phyloP scores from a whole-genome alignment of 208 protist species.

The Leishmania tarentolae region DNA sequence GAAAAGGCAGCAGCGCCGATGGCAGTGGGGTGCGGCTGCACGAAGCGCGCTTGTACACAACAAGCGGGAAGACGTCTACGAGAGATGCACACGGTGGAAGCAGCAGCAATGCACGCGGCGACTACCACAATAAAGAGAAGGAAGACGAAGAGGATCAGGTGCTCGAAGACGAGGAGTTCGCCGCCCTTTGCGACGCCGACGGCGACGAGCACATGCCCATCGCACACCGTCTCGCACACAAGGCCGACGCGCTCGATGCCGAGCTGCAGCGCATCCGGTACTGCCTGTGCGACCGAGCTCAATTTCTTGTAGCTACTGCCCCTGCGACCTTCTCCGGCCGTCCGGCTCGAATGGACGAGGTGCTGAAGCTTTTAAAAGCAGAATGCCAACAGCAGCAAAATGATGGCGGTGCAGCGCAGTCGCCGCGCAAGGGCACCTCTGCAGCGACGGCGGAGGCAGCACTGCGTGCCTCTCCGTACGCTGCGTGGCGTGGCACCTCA shows the following conservation, averaged over 20 bases:
- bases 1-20: neutral
- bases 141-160: constrained; percentile 54
- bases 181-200: constrained; percentile 36
- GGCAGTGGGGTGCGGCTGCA: constrained; percentile 1
- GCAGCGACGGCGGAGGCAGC: constrained; percentile 12
- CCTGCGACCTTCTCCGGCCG: constrained; percentile 45
- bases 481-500: constrained; percentile 13
- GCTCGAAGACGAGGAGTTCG: constrained; percentile 84
- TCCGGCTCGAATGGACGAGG: constrained; percentile 43
- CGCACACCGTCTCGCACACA: constrained; percentile 46
- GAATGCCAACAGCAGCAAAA: neutral
- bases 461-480: constrained; percentile 22
- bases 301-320: constrained; percentile 58
- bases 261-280: constrained; percentile 70
- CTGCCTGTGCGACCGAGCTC: constrained; percentile 52
- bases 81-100: neutral
- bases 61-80: neutral
- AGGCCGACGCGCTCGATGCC: constrained; percentile 60
- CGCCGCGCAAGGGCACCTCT: neutral
- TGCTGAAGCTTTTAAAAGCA: constrained; percentile 22
- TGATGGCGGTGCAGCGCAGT: neutral
- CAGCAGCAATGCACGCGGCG: neutral
- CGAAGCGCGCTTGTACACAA: neutral
- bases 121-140: constrained; percentile 14
- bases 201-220: constrained; percentile 57